Evolutionary conservation across 345 rosid genomes (phyloP), one percentile per base, ranked within the genome.

Genomic region (Salix purpurea): DNA sequence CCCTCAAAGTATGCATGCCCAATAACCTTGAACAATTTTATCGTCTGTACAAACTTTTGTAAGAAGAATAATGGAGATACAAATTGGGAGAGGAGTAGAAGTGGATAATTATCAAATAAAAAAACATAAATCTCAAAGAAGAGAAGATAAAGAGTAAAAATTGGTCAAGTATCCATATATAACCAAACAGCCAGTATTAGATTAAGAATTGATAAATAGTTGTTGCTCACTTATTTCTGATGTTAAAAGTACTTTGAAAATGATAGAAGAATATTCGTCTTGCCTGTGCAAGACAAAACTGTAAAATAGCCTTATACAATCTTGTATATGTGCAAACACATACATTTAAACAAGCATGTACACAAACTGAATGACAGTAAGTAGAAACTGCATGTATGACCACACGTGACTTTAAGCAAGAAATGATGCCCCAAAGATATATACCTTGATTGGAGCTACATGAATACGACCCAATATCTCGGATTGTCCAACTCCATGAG

Each of bases 401-500:
- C 42, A 74, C 76, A 32, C 26, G 23, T 18, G 42, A 34, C 37
- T 30, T 66, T 66, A 66, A 37, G 6, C 37, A 66, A 3, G 13
- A 66, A 37, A 68, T 34, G 8, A 56, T 21, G 21, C 32, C 46
- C 6, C 5, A 26, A 12, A 6, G 28, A 56, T 32, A 18, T 80
- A 92, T 80, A 92, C 99, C 97, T 96, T 96, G 81, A 96, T 93
- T 68, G 98, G 90, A 79, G 98, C 99, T 6, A 96, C 99, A 73
- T 96, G 99, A 84, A 96, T 93, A 32, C 98, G 90, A 65, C 98
- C 98, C 80, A 96, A 73, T 83, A 96, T 96, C 94, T 96, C 98
- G 24, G 99, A 89, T 58, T 96, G 99, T 78, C 98, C 99, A 76
- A 96, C 99, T 71, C 99, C 99, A 86, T 87, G 99, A 85, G 98